Conservation (phyloP, 129 eudicot genomes). For the Flaveria ramosissima region DNA sequence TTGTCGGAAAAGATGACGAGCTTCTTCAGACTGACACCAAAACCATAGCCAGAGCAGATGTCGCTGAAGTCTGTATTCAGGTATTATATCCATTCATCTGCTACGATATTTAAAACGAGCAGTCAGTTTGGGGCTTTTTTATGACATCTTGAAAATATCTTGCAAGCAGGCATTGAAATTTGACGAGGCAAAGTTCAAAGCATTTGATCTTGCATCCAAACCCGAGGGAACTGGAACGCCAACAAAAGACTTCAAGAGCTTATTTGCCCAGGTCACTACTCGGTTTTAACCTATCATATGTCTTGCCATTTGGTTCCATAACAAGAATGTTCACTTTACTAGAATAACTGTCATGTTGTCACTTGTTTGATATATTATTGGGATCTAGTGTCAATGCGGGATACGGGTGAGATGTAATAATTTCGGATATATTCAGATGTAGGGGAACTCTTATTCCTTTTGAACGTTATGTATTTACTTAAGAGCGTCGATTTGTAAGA, state of each 20-base stretch:
- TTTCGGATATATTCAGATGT: conserved; percentile 12
- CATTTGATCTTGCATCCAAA: conserved; percentile 90
- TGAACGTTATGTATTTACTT: background rate
- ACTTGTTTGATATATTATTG: background rate
- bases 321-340: background rate
- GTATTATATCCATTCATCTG: conserved; percentile 20
- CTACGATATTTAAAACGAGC: background rate
- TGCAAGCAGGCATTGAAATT: conserved; percentile 60
- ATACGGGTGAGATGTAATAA: conserved; percentile 23
- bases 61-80: conserved; percentile 91
- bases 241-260: conserved; percentile 77
- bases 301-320: background rate
- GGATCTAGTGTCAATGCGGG: background rate
- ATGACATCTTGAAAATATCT: background rate
- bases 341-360: background rate
- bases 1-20: conserved; percentile 91
- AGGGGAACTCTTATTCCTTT: background rate
- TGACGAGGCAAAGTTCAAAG: conserved; percentile 89
- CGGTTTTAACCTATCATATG: conserved; percentile 47
- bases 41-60: conserved; percentile 83
- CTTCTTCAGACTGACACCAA: conserved; percentile 80
- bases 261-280: conserved; percentile 65
- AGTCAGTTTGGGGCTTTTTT: background rate
- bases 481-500: too few relatives aligned
- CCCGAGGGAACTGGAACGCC: conserved; percentile 93